Conservation (phyloP, 257 asterid species). For the Scutellaria minor region DNA sequence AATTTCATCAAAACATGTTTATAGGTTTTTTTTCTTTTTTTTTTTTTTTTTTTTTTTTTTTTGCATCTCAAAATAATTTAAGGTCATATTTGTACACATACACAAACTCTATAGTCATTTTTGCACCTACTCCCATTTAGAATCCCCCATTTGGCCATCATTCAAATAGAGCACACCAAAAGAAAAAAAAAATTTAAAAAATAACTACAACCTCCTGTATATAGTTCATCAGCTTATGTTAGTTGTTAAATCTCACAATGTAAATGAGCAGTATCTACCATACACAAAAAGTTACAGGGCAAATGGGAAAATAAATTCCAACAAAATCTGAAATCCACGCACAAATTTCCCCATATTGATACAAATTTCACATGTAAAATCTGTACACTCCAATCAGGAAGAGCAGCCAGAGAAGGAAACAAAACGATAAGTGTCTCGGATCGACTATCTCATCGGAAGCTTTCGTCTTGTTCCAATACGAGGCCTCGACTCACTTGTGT, state of each 20-base stretch:
- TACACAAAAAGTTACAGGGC: slow-evolving; percentile 18
- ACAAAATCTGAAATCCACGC: slow-evolving; percentile 23
- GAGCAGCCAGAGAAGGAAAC: slow-evolving; percentile 12
- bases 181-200: background rate
- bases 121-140: too few relatives aligned
- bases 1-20: too few relatives aligned
- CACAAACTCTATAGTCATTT: too few relatives aligned
- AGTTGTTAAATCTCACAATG: slow-evolving; percentile 21
- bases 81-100: too few relatives aligned
- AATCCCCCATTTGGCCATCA: too few relatives aligned
- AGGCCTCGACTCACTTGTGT: slow-evolving; percentile 30
- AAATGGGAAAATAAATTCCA: background rate
- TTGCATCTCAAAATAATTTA: too few relatives aligned
- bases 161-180: too few relatives aligned
- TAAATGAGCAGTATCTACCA: slow-evolving; percentile 11
- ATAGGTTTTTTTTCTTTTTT: too few relatives aligned
- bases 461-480: slow-evolving; percentile 27
- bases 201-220: background rate
- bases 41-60: too few relatives aligned
- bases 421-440: background rate
- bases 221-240: background rate
- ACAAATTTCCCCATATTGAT: slow-evolving; percentile 23
- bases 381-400: slow-evolving; percentile 39
- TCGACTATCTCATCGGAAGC: slow-evolving; percentile 22
- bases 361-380: slow-evolving; percentile 33